Evolutionary conservation across 306 rosid genomes (phyloP).

Genomic region (Castanea crenata): DNA sequence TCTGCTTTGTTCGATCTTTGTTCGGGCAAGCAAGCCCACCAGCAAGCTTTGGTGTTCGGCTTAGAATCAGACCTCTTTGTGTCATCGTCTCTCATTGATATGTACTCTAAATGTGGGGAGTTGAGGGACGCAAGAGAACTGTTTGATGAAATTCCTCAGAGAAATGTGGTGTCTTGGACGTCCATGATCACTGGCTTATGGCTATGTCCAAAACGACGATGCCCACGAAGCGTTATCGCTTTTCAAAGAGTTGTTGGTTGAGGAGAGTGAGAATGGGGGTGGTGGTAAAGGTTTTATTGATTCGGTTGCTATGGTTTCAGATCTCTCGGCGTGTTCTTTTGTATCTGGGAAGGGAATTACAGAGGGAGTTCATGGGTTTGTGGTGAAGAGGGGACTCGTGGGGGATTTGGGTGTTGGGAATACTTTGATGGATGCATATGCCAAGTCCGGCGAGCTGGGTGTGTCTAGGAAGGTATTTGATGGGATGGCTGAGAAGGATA

Average conservation of each 20-base stretch:
- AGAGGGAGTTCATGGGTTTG: conserved; percentile 61
- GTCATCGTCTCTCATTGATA: conserved; percentile 69
- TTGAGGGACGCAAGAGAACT: conserved; percentile 48
- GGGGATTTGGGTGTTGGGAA: conserved; percentile 58
- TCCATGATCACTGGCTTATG: conserved; percentile 52
- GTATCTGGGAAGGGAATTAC: conserved; percentile 48
- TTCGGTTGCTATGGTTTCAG: conserved; percentile 57
- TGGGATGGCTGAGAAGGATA: conserved; percentile 68
- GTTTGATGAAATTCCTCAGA: conserved; percentile 68
- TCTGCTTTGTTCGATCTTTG: conserved; percentile 65
- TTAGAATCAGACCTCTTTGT: conserved; percentile 60
- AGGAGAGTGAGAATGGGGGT: conserved; percentile 33
- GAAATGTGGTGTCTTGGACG: conserved; percentile 85
- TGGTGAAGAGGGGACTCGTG: conserved; percentile 62
- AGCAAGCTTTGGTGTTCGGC: conserved; percentile 70
- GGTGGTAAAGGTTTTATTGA: conserved; percentile 43
- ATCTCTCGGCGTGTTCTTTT: conserved; percentile 71
- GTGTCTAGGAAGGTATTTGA: conserved; percentile 71
- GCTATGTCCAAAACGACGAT: conserved; percentile 47
- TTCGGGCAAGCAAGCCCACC: conserved; percentile 70
- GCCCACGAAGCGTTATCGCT: conserved; percentile 43
- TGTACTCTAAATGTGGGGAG: conserved; percentile 70
- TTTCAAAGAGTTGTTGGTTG: conserved; percentile 60
- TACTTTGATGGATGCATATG: conserved; percentile 86
- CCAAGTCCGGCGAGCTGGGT: conserved; percentile 60